Base-by-base conservation (phyloP, 2,329 filamentous ascomycete genomes). In the Neonectria coccinea region DNA sequence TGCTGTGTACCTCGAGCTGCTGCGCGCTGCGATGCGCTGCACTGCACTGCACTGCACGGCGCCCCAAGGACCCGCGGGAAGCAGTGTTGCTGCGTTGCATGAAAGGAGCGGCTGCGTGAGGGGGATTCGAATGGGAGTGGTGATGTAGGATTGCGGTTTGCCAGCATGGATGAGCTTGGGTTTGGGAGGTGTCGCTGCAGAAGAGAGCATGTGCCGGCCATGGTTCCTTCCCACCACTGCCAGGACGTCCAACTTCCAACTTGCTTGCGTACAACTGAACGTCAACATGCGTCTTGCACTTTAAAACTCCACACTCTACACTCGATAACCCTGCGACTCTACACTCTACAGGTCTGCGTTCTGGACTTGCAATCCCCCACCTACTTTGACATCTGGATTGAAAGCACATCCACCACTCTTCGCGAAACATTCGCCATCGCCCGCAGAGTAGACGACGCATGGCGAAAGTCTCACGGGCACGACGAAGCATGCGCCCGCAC, bases 131-230 rank as follows among this genome's bases (percentile, higher is more conserved):
- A 22, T 48, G 44, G 20, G 22, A 25, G 44, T 48, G 44, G 20
- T 14, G 20, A 16, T 14, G 20, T 27, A 14, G 44, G 20, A 25
- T 25, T 8, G 44, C 16, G 20, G 22, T 14, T 16, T 47, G 44
- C 36, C 44, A 50, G 47, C 11, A 39, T 22, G 50, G 42, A 45
- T 12, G 42, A 29, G 25, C 27, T 48, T 56, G 42, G 42, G 25
- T 56, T 44, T 33, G 31, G 47, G 39, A 52, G 29, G 39, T 59
- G 48, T 36, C 47, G 56, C 27, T 59, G 47, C 47, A 52, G 56
- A 58, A 51, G 55, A 42, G 9, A 36, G 25, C 56, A 59, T 59
- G 56, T 59, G 56, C 56, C 56, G 56, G 18, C 47, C 36, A 29
- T 11, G 16, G 22, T 58, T 59, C 39, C 47, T 52, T 59, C 45